These are phyloP conservation scores for Ustilago cynodontis DNA, from an alignment of 1,284 basidiomycete species.

Conservation along the genomic window DNA sequence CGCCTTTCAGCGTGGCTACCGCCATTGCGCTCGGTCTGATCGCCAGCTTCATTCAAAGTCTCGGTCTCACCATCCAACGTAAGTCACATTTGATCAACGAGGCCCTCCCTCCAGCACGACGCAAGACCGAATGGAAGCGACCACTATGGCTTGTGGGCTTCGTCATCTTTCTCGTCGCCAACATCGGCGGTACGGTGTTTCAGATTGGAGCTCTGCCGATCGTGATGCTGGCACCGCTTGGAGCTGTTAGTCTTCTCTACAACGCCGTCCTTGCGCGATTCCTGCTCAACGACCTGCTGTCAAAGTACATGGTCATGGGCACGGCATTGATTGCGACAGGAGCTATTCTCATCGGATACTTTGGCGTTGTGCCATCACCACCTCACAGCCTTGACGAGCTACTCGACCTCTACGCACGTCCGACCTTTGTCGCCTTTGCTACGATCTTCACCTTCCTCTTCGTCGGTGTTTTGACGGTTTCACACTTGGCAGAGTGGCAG, in stretches of 20 bases:
- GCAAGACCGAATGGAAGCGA: conserved; percentile 59
- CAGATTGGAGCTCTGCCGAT: conserved; percentile 86
- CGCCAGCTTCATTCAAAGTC: conserved; percentile 88
- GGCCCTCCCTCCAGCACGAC: conserved; percentile 74
- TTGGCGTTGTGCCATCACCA: conserved; percentile 90
- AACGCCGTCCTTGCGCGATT: conserved; percentile 92
- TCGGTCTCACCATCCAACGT: conserved; percentile 90
- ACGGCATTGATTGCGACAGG: conserved; percentile 89
- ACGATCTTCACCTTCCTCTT: conserved; percentile 77
- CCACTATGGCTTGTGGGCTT: conserved; percentile 76
- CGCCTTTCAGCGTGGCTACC: conserved; percentile 52
- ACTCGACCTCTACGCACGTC: conserved; percentile 81
- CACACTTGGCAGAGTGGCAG: conserved; percentile 68
- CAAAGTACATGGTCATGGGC: conserved; percentile 84
- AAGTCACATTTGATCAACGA: conserved; percentile 93
- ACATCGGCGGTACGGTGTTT: conserved; percentile 90
- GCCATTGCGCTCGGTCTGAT: conserved; percentile 78
- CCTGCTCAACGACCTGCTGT: conserved; percentile 87
- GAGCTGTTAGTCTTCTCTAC: conserved; percentile 91
- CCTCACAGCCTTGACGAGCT: conserved; percentile 91
- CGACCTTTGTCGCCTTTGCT: conserved; percentile 80
- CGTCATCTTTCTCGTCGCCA: conserved; percentile 77
- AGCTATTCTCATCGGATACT: conserved; percentile 88
- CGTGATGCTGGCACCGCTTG: conserved; percentile 76
- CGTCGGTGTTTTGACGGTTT: conserved; percentile 73